Evolutionary conservation across 108 stramenopile species (phyloP).

Genomic region (Stephanodiscus triporus): DNA sequence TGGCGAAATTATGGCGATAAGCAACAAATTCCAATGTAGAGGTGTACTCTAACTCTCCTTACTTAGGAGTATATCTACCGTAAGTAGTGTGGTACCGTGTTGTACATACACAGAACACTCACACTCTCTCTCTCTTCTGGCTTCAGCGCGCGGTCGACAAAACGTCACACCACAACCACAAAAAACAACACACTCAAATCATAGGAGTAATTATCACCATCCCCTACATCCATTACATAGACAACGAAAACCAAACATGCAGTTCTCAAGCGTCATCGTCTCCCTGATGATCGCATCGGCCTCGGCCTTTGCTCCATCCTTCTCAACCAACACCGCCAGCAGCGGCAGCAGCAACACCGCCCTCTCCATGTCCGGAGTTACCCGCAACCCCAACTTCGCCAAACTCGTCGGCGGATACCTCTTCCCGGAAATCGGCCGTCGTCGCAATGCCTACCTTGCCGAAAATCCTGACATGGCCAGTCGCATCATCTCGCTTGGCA

Average conservation of each 20-base stretch:
- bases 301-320: conserved; percentile 46
- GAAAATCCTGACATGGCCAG: conserved; percentile 92
- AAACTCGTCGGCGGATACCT: conserved; percentile 92
- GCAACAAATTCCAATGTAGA: too few species aligned
- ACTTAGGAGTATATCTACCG: too few species aligned
- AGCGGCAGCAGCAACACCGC: conserved; percentile 16
- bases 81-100: too few species aligned
- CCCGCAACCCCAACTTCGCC: conserved; percentile 89
- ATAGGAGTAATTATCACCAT: background rate
- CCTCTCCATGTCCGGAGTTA: conserved; percentile 63
- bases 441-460: conserved; percentile 89
- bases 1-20: too few species aligned
- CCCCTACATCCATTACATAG: background rate
- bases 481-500: conserved; percentile 92
- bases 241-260: conserved; percentile 39
- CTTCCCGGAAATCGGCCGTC: conserved; percentile 97
- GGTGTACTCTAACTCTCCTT: too few species aligned
- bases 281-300: conserved; percentile 42
- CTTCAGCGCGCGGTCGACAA: too few species aligned
- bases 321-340: conserved; percentile 12
- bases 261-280: conserved; percentile 41
- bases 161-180: too few species aligned
- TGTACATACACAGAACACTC: too few species aligned
- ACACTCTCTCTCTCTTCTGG: too few species aligned
- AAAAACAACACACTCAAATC: background rate